A percentile compares a stretch with the other conserved stretches of the same genome.
Evolutionary conservation across 1,139 yeast genomes (phyloP).

Genomic region (Taphrina wiesneri): DNA sequence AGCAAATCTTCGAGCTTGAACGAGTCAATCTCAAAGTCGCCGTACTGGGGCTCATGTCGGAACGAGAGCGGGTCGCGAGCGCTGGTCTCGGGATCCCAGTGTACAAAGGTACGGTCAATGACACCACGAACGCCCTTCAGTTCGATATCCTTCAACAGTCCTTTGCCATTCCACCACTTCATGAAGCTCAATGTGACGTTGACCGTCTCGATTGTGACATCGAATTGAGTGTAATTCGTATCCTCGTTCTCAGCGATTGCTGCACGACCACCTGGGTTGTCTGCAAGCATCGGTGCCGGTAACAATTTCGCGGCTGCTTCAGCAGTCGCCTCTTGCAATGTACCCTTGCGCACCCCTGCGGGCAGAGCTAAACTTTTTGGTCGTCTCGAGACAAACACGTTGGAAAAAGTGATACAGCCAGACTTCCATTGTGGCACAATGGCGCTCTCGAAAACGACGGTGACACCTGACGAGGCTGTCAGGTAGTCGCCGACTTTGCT

Average conservation of each 20-base stretch:
- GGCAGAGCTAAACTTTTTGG: slow-evolving; percentile 56
- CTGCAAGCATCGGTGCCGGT: slow-evolving; percentile 9
- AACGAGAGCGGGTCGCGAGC: slow-evolving; percentile 77
- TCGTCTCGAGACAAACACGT: slow-evolving; percentile 81
- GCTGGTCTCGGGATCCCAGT: slow-evolving; percentile 63
- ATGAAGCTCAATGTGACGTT: slow-evolving; percentile 75
- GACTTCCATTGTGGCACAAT: slow-evolving; percentile 94
- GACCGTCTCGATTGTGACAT: slow-evolving; percentile 81
- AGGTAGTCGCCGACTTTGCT: slow-evolving; percentile 74
- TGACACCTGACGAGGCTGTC: slow-evolving; percentile 80
- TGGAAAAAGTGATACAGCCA: slow-evolving; percentile 78
- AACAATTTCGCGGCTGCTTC: slow-evolving; percentile 45
- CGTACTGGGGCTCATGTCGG: slow-evolving; percentile 70
- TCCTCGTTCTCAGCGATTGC: slow-evolving; percentile 57
- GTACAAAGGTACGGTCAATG: slow-evolving; percentile 83
- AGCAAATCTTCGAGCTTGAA: slow-evolving; percentile 81
- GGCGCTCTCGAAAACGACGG: slow-evolving; percentile 89
- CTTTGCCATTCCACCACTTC: slow-evolving; percentile 88
- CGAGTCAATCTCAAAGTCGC: slow-evolving; percentile 88
- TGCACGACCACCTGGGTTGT: neutral
- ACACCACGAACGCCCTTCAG: slow-evolving; percentile 86
- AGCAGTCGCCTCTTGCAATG: slow-evolving; percentile 61
- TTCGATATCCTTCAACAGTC: slow-evolving; percentile 78
- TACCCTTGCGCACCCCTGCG: slow-evolving; percentile 53
- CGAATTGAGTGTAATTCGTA: slow-evolving; percentile 95